These are phyloP conservation scores for Globisporangium lucens DNA, from an alignment of 352 stramenopile genomes.

Conservation along the genomic window DNA sequence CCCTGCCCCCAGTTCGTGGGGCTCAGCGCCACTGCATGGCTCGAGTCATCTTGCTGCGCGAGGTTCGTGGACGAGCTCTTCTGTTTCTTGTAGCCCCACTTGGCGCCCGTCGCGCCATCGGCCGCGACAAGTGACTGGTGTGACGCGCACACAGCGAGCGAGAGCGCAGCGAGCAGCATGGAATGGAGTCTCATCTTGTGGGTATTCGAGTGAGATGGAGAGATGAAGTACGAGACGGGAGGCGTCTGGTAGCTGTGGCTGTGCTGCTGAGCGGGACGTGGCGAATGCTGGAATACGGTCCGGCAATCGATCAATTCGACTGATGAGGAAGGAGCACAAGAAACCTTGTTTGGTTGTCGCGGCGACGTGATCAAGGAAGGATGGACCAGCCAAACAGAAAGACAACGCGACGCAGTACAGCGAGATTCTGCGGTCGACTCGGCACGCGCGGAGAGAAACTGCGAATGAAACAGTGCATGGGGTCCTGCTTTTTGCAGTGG, in stretches of 20 bases:
- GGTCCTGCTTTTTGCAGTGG: background rate
- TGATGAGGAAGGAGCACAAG: background rate
- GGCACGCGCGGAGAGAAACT: background rate
- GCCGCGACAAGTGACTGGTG: background rate
- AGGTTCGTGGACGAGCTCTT: background rate
- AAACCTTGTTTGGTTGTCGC: background rate
- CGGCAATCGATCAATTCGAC: background rate
- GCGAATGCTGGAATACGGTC: background rate
- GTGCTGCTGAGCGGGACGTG: background rate
- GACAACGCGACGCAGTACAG: background rate
- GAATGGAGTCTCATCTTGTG: conserved; percentile 7
- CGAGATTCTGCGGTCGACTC: background rate
- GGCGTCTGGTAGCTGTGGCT: background rate
- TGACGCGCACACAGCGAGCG: conserved; percentile 3
- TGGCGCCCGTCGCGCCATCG: background rate
- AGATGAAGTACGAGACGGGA: background rate
- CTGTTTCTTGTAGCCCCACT: conserved; percentile 16
- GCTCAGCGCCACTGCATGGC: background rate
- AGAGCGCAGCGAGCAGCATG: conserved; percentile 3
- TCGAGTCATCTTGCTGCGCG: conserved; percentile 9
- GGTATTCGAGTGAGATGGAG: background rate
- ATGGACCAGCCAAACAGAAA: background rate
- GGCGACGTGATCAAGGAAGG: background rate
- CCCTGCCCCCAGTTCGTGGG: conserved; percentile 16
- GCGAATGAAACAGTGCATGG: background rate